Base-by-base conservation (phyloP, 164 flowering plant genomes). In the Vitis rotundifolia region DNA sequence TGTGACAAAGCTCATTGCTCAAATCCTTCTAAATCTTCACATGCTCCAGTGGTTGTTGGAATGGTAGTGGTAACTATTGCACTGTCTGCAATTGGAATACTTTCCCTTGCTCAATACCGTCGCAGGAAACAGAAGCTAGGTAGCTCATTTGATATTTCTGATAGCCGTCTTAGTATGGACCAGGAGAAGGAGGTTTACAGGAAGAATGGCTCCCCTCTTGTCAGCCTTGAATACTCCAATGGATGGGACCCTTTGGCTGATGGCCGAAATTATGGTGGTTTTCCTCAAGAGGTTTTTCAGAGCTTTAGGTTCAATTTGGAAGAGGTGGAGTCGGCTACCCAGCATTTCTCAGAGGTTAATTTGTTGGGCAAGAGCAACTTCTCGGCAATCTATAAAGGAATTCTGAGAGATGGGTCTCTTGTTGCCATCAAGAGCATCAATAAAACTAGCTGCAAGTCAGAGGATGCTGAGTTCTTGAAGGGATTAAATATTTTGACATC, bases 161-260 rank as follows among this genome's bases (percentile, higher is more conserved):
- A 80, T 19, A 59, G 59, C 44, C 74, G 78, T 26, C 72, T 68
- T 31, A 80, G 83, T 67, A 76, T 77, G 56, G 85, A 84, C 18
- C 81, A 79, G 59, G 26, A 69, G 49, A 74, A 74, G 71, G 86
- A 76, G 49, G 55, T 67, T 5, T 66, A 70, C 28, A 70, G 79
- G 77, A 88, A 86, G 51, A 82, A 67, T 67, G 87, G 88, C 5
- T 86, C 91, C 62, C 88, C 91, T 2, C 75, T 88, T 8, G 72
- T 80, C 52, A 88, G 87, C 77, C 87, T 87, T 11, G 91, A 88
- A 75, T 88, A 88, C 31, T 60, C 88, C 5, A 79, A 59, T 71
- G 91, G 89, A 8, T 85, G 89, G 91, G 91, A 87, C 57, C 89
- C 89, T 9, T 59, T 87, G 47, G 81, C 83, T 13, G 86, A 85